Conservation (phyloP, 208 protist genomes). For the Willaertia magna region DNA sequence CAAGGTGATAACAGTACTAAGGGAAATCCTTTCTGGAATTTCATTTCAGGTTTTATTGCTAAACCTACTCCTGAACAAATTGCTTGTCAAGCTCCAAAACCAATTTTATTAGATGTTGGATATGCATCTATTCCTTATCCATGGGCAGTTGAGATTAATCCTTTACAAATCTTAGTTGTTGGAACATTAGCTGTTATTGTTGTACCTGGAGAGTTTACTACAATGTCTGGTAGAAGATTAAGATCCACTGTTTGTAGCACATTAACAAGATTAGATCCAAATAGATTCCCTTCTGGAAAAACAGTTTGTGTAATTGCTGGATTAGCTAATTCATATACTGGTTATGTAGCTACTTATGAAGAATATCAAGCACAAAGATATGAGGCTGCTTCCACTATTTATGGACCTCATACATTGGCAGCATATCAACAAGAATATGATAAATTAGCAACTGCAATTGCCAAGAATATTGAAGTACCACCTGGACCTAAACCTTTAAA, state of each 20-base stretch:
- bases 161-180: neutral
- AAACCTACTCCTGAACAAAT: constrained; percentile 8
- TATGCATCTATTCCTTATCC: neutral
- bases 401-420: constrained; percentile 1
- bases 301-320: neutral
- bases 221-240: neutral
- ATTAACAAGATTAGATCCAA: neutral
- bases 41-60: neutral
- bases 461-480: neutral
- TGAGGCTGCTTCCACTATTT: neutral
- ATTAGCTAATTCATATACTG: neutral
- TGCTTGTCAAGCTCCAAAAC: neutral
- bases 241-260: neutral
- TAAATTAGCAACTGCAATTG: neutral
- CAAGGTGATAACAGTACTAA: neutral
- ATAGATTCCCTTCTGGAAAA: neutral
- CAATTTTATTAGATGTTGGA: constrained; percentile 5
- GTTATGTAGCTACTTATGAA: constrained; percentile 4
- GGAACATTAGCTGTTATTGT: neutral
- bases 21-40: constrained; percentile 12
- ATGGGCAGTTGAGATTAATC: neutral
- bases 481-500: neutral
- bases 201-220: neutral
- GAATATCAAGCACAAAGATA: constrained; percentile 10
- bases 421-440: neutral